A percentile compares a stretch with the other conserved stretches of the same genome.
These are phyloP conservation scores for Nicotiana tomentosiformis DNA, from an alignment of 257 asterid species.

Conservation along the genomic window DNA sequence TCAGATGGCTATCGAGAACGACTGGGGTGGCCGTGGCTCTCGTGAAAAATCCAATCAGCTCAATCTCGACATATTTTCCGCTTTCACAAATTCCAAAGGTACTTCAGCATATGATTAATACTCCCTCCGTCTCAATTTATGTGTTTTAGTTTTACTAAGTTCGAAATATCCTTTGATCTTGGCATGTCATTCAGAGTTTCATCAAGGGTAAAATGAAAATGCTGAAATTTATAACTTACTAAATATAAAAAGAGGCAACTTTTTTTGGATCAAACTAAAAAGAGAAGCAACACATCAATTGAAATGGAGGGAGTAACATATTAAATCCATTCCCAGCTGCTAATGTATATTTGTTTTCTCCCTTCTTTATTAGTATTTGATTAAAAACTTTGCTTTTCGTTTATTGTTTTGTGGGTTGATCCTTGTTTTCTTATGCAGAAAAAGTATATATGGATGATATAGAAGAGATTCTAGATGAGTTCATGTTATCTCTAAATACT, in stretches of 20 bases:
- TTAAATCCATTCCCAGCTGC: neutral
- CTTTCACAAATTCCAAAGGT: constrained; percentile 57
- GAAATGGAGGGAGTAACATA: neutral
- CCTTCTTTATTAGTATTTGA: neutral
- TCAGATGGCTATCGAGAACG: constrained; percentile 58
- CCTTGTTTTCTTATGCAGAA: constrained; percentile 25
- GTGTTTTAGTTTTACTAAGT: neutral
- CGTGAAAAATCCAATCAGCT: constrained; percentile 43
- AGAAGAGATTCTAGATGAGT: constrained; percentile 60
- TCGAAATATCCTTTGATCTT: neutral
- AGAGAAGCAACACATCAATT: neutral
- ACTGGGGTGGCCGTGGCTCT: constrained; percentile 73
- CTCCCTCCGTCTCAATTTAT: neutral
- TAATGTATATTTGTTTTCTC: neutral
- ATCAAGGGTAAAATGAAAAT: neutral
- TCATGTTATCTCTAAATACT: constrained; percentile 52
- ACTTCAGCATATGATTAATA: neutral
- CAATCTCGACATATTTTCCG: constrained; percentile 24
- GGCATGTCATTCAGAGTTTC: neutral
- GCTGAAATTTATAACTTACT: neutral
- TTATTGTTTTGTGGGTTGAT: neutral
- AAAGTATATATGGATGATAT: constrained; percentile 57
- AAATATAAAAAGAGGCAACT: neutral
- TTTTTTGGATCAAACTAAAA: neutral
- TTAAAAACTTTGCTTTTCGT: neutral